These are phyloP conservation scores for Saturnispora silvae DNA, from an alignment of 805 yeast species.

Conservation along the genomic window DNA sequence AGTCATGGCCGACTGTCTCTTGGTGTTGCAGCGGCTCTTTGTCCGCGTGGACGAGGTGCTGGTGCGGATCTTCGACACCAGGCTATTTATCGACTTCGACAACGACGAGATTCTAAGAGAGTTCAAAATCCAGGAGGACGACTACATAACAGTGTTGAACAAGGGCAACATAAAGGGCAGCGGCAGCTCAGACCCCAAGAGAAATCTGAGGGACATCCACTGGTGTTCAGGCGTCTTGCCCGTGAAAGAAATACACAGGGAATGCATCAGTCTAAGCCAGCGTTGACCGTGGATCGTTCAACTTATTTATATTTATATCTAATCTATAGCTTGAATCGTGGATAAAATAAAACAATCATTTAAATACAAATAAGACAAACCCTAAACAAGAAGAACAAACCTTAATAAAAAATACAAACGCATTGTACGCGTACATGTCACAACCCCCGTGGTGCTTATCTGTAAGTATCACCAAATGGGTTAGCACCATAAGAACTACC, in stretches of 20 bases:
- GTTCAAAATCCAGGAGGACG: slow-evolving; percentile 57
- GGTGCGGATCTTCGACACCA: slow-evolving; percentile 72
- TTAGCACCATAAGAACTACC: neutral
- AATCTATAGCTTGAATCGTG: too few species aligned
- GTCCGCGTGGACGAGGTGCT: slow-evolving; percentile 85
- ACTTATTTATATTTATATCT: too few species aligned
- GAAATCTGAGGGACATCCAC: slow-evolving; percentile 44
- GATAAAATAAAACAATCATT: too few species aligned
- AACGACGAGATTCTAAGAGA: slow-evolving; percentile 61
- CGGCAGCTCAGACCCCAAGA: slow-evolving; percentile 52
- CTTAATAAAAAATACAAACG: too few species aligned
- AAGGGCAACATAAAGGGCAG: slow-evolving; percentile 14
- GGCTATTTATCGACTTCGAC: slow-evolving; percentile 71
- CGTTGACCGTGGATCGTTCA: too few species aligned
- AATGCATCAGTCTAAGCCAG: too few species aligned
- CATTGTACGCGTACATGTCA: too few species aligned
- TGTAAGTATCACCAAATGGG: slow-evolving; percentile 4
- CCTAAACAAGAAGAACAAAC: too few species aligned
- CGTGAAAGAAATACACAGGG: too few species aligned
- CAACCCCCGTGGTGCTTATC: too few species aligned
- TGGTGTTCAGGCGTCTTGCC: neutral
- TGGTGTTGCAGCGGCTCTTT: slow-evolving; percentile 68
- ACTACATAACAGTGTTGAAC: slow-evolving; percentile 35
- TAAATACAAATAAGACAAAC: too few species aligned
- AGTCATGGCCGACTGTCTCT: slow-evolving; percentile 75